These are phyloP conservation scores for Xylaria venustula DNA, from an alignment of 495 filamentous ascomycete species.

Conservation along the genomic window DNA sequence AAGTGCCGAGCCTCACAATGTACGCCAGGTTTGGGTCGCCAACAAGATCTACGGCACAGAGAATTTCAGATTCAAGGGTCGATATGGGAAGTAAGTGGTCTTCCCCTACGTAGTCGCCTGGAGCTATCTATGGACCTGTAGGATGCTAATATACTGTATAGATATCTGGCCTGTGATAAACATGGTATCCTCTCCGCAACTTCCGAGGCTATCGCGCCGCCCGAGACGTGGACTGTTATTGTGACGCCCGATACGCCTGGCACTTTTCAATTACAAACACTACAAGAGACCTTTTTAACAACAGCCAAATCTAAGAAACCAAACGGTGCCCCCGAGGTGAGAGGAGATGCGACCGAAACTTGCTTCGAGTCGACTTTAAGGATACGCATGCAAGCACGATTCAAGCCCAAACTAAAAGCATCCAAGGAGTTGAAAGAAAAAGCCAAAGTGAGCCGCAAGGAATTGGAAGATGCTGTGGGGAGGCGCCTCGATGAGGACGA, in stretches of 20 bases:
- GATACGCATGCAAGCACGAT: conserved; percentile 91
- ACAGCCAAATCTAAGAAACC: conserved; percentile 48
- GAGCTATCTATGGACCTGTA: conserved; percentile 38
- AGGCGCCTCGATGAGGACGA: conserved; percentile 78
- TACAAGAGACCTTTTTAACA: conserved; percentile 59
- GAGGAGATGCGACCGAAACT: conserved; percentile 72
- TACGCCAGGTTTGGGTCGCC: conserved; percentile 92
- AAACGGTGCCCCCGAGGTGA: conserved; percentile 58
- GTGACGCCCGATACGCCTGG: conserved; percentile 61
- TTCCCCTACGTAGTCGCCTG: no score
- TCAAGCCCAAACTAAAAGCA: conserved; percentile 78
- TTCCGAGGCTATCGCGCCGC: conserved; percentile 73
- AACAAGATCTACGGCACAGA: conserved; percentile 82
- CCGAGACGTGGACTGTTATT: conserved; percentile 78
- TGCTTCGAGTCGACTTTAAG: conserved; percentile 75
- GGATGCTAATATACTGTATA: conserved; percentile 20
- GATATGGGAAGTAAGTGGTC: conserved; percentile 72
- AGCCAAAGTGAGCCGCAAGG: conserved; percentile 82
- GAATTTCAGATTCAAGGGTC: conserved; percentile 76
- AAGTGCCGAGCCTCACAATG: conserved; percentile 89
- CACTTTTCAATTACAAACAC: conserved; percentile 68
- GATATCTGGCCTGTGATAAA: conserved; percentile 78
- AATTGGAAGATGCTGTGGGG: conserved; percentile 82
- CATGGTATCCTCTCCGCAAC: conserved; percentile 75
- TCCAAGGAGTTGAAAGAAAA: conserved; percentile 74